phyloP scores from a whole-genome alignment of 2,329 filamentous ascomycete genomes.

The Aotearoamyces nothofagi region DNA sequence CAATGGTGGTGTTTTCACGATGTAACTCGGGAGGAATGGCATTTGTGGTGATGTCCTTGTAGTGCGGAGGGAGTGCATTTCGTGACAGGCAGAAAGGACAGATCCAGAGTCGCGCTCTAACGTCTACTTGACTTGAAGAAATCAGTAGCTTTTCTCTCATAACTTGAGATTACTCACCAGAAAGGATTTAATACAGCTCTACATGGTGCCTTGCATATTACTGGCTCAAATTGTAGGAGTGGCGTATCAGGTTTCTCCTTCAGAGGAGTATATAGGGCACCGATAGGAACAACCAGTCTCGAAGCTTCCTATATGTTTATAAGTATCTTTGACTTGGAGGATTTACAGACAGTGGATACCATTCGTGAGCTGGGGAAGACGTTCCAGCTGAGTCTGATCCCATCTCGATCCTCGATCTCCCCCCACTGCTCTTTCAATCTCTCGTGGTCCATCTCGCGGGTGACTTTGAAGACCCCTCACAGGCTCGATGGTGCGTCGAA shows the following conservation, averaged over 20 bases:
- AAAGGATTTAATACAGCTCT: constrained; percentile 93
- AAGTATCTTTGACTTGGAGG: constrained; percentile 7
- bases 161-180: constrained; percentile 45
- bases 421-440: constrained; percentile 90
- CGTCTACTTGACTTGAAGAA: constrained; percentile 56
- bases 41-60: constrained; percentile 78
- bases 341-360: constrained; percentile 34
- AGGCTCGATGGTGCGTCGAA: too few relatives aligned
- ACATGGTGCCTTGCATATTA: constrained; percentile 92
- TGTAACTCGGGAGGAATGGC: constrained; percentile 75
- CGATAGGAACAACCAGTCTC: constrained; percentile 86
- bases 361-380: constrained; percentile 96
- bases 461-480: too few relatives aligned
- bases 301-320: constrained; percentile 62
- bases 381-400: constrained; percentile 94
- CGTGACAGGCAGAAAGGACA: constrained; percentile 78
- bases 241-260: constrained; percentile 90
- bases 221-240: constrained; percentile 85
- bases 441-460: constrained; percentile 87
- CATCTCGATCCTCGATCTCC: constrained; percentile 92
- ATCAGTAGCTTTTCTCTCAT: constrained; percentile 10
- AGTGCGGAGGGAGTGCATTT: constrained; percentile 70
- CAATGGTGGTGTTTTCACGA: constrained; percentile 73
- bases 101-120: constrained; percentile 73
- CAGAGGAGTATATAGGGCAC: constrained; percentile 84